phyloP scores from a whole-genome alignment of 1,284 basidiomycete genomes.

The Hemileia vastatrix region DNA sequence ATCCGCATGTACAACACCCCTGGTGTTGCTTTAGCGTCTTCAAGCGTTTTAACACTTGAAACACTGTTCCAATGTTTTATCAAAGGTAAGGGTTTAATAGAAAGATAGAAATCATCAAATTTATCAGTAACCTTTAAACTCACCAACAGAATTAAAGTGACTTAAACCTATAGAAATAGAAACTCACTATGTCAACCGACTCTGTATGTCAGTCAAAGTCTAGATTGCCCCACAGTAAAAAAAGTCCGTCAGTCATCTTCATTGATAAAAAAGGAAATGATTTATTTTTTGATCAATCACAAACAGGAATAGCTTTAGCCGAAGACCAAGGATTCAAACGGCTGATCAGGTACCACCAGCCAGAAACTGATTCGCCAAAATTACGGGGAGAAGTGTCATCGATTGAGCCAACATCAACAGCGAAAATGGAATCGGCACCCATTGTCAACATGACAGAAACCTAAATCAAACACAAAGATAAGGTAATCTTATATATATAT shows the following conservation, averaged over 20 bases:
- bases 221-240: slow-evolving; percentile 75
- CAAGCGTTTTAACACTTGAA: slow-evolving; percentile 84
- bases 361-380: slow-evolving; percentile 90
- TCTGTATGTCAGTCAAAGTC: slow-evolving; percentile 91
- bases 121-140: no score
- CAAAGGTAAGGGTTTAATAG: no score
- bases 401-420: slow-evolving; percentile 86
- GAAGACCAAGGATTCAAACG: slow-evolving; percentile 53
- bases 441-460: slow-evolving; percentile 83
- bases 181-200: slow-evolving; percentile 82
- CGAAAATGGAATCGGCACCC: slow-evolving; percentile 87
- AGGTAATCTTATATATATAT: not conserved
- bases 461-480: slow-evolving; percentile 44
- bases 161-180: slow-evolving; percentile 4
- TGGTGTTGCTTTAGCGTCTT: slow-evolving; percentile 80
- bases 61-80: slow-evolving; percentile 55
- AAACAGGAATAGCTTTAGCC: slow-evolving; percentile 10
- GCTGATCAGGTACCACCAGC: slow-evolving; percentile 92
- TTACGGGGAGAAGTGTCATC: slow-evolving; percentile 91
- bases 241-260: slow-evolving; percentile 45
- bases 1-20: slow-evolving; percentile 87
- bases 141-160: not conserved
- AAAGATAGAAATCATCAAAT: no score
- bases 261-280: not conserved
- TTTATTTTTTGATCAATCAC: not conserved